Evolutionary conservation across 192 early-diverging fungal genomes (phyloP), one percentile per base, ranked within the genome.

Genomic region (Dissophora globulifera): DNA sequence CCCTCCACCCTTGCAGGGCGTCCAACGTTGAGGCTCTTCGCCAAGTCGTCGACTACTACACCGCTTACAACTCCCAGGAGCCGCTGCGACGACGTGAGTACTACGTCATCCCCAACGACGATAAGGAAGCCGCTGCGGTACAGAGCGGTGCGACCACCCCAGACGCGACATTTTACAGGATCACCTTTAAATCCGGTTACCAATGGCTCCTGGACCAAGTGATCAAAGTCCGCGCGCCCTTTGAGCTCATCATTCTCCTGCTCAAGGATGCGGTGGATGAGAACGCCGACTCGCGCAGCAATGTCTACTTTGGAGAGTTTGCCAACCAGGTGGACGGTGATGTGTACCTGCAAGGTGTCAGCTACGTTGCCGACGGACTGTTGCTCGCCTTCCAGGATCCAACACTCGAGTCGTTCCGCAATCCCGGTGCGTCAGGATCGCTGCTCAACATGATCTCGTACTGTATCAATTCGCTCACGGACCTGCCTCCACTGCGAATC

Each of bases 391-490:
- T 75, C 50, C 71, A 66, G 38, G 71, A 75, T 43, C 71, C 71
- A 9, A 59, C 71, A 0, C 56, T 75, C 30, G 71, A 75, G 40
- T 59, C 71, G 15, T 75, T 75, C 62, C 62, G 71, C n/a, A 75
- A 75, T 41, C 71, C 71, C 17, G 71, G 71, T 30, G 57, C 71
- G 0, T 75, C 71, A 1, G 71, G 71, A 48, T 75, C 71, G 19
- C 57, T 75, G 15, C 48, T 75, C 22, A 75, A 75, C 50, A 75
- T 75, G 71, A 75, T 75, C 25, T 75, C 71, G 5, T 75, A 75
- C 27, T 62, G 71, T 23, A 43, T 75, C 35, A 75, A 35, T 32
- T 75, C 71, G 0, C 42, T 75, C 23, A 75, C 62, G 13, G 71
- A 75, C 41, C 51, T 75, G 11, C 71, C 71, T 16, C 71, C 71